Conservation (phyloP, 2,329 filamentous ascomycete genomes). For the Cercospora zeae-maydis region DNA sequence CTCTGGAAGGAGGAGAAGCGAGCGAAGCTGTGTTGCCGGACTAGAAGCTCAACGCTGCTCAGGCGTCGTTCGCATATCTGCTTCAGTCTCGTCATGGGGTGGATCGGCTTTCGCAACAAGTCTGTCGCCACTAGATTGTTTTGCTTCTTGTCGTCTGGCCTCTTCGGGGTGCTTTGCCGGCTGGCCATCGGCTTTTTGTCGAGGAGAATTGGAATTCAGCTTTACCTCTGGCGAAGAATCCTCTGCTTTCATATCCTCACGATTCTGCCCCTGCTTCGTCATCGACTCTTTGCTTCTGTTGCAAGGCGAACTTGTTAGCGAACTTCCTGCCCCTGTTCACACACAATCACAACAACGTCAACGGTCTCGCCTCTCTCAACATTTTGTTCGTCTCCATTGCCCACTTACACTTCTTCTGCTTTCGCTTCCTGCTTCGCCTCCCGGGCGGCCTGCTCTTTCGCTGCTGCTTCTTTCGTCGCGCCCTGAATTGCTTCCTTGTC, state of each 20-base stretch:
- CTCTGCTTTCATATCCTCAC: constrained; percentile 13
- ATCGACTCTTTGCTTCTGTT: constrained; percentile 18
- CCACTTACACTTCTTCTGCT: constrained; percentile 26
- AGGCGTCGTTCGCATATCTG: not conserved
- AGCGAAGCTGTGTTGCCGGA: not conserved
- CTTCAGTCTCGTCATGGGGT: not conserved
- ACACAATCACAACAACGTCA: constrained; percentile 11
- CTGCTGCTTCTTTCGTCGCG: constrained; percentile 55
- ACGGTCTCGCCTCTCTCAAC: constrained; percentile 6
- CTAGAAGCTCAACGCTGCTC: not conserved
- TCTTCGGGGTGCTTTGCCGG: constrained; percentile 7
- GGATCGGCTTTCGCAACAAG: not conserved
- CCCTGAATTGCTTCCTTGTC: constrained; percentile 78
- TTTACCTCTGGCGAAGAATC: constrained; percentile 20
- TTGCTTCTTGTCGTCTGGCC: constrained; percentile 4
- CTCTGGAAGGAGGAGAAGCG: not conserved
- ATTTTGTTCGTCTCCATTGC: not conserved
- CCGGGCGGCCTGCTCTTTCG: constrained; percentile 32
- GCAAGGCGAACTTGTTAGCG: constrained; percentile 26
- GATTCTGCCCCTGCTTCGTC: constrained; percentile 5
- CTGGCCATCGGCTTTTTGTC: constrained; percentile 11
- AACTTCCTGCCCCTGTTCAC: constrained; percentile 26
- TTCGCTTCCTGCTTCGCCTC: constrained; percentile 18
- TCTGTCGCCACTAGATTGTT: constrained; percentile 2
- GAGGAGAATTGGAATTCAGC: constrained; percentile 11